Conservation (phyloP, 2,329 filamentous ascomycete species). For the Fusarium redolens region DNA sequence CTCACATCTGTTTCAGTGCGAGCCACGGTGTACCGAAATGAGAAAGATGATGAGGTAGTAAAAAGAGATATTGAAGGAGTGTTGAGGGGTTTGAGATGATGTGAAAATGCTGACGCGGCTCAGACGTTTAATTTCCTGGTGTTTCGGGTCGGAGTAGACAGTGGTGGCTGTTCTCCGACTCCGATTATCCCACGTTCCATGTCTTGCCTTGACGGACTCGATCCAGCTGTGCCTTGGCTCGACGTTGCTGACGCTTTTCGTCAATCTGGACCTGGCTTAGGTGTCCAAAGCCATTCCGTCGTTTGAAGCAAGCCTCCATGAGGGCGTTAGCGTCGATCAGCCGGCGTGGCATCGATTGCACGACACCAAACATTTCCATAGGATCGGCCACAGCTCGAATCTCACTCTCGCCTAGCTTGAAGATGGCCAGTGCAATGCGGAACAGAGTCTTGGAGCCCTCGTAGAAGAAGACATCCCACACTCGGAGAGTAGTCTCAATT, state of each 20-base stretch:
- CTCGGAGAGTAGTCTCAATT: slow-evolving; percentile 88
- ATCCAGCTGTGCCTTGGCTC: slow-evolving; percentile 63
- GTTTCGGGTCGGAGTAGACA: slow-evolving; percentile 9
- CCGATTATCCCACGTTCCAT: slow-evolving; percentile 46
- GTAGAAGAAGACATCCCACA: slow-evolving; percentile 97
- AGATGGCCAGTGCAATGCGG: slow-evolving; percentile 88
- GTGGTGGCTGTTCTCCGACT: slow-evolving; percentile 50
- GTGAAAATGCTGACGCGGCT: background rate
- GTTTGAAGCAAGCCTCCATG: slow-evolving; percentile 84
- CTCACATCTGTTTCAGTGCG: slow-evolving; percentile 24
- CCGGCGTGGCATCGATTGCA: slow-evolving; percentile 85
- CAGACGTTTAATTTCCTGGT: slow-evolving; percentile 12
- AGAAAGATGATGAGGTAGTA: slow-evolving; percentile 13
- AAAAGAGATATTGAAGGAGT: slow-evolving; percentile 24
- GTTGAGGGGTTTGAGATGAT: slow-evolving; percentile 4
- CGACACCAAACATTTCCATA: slow-evolving; percentile 95
- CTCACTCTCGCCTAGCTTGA: slow-evolving; percentile 86
- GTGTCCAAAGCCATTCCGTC: slow-evolving; percentile 82
- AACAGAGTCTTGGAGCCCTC: slow-evolving; percentile 95
- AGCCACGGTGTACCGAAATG: slow-evolving; percentile 28
- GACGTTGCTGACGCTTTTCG: slow-evolving; percentile 75
- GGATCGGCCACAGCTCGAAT: slow-evolving; percentile 84
- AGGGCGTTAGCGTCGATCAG: slow-evolving; percentile 85
- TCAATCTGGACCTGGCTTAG: slow-evolving; percentile 87
- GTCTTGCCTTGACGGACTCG: slow-evolving; percentile 46